A percentile compares a stretch with the other conserved stretches of the same genome.
phyloP scores from a whole-genome alignment of 208 protist species.

The Leishmania tropica region DNA sequence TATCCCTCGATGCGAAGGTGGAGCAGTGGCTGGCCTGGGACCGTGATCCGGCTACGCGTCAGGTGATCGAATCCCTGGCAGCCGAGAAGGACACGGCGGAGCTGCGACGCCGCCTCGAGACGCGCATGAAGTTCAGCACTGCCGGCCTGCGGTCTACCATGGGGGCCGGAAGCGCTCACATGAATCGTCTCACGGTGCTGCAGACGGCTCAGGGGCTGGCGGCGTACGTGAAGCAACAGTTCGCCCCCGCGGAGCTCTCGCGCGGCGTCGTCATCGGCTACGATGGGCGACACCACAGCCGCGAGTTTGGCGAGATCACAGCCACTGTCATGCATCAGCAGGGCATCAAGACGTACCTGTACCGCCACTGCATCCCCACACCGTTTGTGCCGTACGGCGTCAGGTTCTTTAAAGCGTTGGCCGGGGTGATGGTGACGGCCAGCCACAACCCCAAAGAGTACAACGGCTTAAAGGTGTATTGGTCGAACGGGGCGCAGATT shows the following conservation, averaged over 20 bases:
- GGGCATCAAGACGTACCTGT: constrained; percentile 90
- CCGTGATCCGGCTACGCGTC: constrained; percentile 48
- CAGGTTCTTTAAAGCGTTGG: constrained; percentile 49
- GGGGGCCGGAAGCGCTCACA: constrained; percentile 92
- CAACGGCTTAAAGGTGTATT: constrained; percentile 99
- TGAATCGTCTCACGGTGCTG: constrained; percentile 97
- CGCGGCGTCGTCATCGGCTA: constrained; percentile 94
- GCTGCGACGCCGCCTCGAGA: constrained; percentile 72
- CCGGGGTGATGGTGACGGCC: constrained; percentile 98
- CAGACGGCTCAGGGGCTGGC: constrained; percentile 94
- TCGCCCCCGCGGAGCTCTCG: constrained; percentile 33
- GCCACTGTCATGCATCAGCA: constrained; percentile 86
- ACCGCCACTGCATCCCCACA: constrained; percentile 83
- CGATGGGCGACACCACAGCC: constrained; percentile 95
- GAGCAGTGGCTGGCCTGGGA: constrained; percentile 81
- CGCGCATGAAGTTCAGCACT: constrained; percentile 95
- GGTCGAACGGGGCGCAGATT: constrained; percentile 96
- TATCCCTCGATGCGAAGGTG: constrained; percentile 40
- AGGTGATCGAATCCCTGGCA: constrained; percentile 48
- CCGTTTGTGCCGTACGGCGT: constrained; percentile 93
- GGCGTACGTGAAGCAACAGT: constrained; percentile 56
- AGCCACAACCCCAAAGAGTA: constrained; percentile 99
- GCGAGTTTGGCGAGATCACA: constrained; percentile 86
- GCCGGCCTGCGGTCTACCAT: constrained; percentile 94
- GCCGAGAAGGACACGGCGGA: constrained; percentile 29